These are phyloP conservation scores for Lasiosphaeriaceae sp. DNA, from an alignment of 495 filamentous ascomycete genomes.

Conservation along the genomic window DNA sequence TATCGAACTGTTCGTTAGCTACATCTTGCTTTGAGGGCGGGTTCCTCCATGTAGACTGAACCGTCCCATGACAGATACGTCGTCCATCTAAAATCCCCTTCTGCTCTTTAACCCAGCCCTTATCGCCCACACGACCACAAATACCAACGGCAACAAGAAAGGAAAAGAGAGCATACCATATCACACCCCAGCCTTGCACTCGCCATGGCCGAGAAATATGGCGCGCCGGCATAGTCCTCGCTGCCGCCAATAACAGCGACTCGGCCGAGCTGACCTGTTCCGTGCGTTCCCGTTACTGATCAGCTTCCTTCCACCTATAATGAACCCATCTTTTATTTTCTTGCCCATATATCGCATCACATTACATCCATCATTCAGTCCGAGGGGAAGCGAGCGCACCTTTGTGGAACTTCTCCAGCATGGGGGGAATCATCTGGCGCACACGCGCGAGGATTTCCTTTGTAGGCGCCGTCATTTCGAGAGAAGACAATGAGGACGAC, in stretches of 20 bases:
- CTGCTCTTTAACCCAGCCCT: no score
- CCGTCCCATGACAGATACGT: no score
- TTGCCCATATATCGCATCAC: no score
- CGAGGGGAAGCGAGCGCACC: no score
- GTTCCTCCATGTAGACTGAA: no score
- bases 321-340: background rate
- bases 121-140: background rate
- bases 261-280: slow-evolving; percentile 74
- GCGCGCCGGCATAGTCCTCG: slow-evolving; percentile 93
- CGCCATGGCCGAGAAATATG: slow-evolving; percentile 97
- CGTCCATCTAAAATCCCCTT: no score
- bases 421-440: slow-evolving; percentile 86
- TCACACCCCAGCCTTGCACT: slow-evolving; percentile 84
- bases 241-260: slow-evolving; percentile 94
- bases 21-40: background rate
- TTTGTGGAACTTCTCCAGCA: slow-evolving; percentile 97
- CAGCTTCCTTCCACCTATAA: background rate
- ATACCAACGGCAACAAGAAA: background rate
- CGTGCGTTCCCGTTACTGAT: background rate
- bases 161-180: slow-evolving; percentile 52
- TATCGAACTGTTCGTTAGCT: background rate
- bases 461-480: slow-evolving; percentile 42
- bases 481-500: background rate
- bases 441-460: slow-evolving; percentile 74
- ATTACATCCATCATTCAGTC: no score